Conservation (phyloP, 257 asterid species). For the Nicotiana benthamiana region DNA sequence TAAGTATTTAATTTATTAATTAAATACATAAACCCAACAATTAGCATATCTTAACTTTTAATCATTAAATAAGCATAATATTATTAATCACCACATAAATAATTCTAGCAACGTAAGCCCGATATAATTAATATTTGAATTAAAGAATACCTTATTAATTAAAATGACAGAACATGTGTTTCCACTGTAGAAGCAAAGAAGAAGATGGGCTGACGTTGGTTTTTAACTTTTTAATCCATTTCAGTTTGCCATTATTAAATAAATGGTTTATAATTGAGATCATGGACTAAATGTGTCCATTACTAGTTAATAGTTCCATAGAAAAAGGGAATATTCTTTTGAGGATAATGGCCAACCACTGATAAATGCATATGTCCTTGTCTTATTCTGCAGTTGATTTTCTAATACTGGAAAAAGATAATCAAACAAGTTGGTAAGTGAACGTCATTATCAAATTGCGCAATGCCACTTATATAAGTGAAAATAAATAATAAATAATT, state of each 20-base stretch:
- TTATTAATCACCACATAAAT: too few relatives aligned
- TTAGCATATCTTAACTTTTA: too few relatives aligned
- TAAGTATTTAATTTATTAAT: too few relatives aligned
- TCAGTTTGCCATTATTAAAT: background rate
- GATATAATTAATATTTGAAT: too few relatives aligned
- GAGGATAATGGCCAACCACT: background rate
- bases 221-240: background rate
- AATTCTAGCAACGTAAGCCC: too few relatives aligned
- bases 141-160: background rate
- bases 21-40: too few relatives aligned
- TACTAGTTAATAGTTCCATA: background rate
- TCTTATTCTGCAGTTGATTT: background rate
- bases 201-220: background rate
- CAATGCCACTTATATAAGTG: background rate
- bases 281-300: background rate
- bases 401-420: background rate
- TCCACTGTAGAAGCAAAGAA: background rate
- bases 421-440: slow-evolving; percentile 4
- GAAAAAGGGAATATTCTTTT: background rate
- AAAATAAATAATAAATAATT: background rate
- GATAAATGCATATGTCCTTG: background rate
- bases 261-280: background rate
- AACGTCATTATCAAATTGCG: slow-evolving; percentile 10
- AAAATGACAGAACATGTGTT: background rate
- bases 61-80: too few relatives aligned